Evolutionary conservation across 345 rosid genomes (phyloP).

Genomic region (Eucalyptus decipiens): DNA sequence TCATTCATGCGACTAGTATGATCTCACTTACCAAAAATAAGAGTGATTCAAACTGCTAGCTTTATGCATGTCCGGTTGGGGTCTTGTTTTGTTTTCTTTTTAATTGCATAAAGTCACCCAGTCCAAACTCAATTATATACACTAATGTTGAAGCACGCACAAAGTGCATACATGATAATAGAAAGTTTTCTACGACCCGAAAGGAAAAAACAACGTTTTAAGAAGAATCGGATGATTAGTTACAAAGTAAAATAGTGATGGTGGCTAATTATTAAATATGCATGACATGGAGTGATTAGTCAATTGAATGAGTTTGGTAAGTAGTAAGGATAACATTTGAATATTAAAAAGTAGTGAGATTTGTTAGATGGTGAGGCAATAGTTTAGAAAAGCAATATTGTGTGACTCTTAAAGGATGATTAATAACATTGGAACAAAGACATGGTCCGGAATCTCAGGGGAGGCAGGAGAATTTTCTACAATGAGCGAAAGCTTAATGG

Average conservation of each 20-base stretch:
- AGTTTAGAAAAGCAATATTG: not conserved
- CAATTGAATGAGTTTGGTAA: not conserved
- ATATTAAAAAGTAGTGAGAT: not conserved
- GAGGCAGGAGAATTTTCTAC: not conserved
- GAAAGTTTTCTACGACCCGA: accelerated
- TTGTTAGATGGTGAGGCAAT: not conserved
- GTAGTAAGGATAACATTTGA: not conserved
- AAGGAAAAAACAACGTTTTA: not conserved
- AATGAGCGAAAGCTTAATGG: accelerated
- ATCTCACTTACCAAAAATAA: not conserved
- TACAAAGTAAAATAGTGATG: not conserved
- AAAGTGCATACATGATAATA: not conserved
- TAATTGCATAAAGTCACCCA: no score
- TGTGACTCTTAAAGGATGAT: not conserved
- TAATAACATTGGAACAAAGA: not conserved
- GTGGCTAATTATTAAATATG: not conserved
- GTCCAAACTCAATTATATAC: not conserved
- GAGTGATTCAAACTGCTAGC: no score
- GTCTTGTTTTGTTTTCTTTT: no score
- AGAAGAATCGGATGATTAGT: not conserved
- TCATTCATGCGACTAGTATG: not conserved
- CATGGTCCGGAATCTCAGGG: not conserved
- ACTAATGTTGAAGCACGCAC: not conserved
- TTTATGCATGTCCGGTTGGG: no score
- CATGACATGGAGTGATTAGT: not conserved